These are phyloP conservation scores for Boletus vinaceobasis DNA, from an alignment of 768 basidiomycete species.

Conservation along the genomic window DNA sequence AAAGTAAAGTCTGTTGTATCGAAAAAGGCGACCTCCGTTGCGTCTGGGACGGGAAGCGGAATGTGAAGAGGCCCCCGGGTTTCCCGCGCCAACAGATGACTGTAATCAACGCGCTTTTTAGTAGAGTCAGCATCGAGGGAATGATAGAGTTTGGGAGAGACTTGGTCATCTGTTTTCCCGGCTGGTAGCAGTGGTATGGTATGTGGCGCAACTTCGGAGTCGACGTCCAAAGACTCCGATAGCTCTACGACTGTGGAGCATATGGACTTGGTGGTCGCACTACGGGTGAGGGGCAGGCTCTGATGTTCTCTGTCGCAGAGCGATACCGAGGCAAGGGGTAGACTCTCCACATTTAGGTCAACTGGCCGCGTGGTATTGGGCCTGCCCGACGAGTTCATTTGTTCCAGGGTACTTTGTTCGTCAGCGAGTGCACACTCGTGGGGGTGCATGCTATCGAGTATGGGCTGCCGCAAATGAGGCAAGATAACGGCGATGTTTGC, in stretches of 20 bases:
- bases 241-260: not conserved
- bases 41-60: conserved; percentile 15
- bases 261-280: not conserved
- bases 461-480: conserved; percentile 22
- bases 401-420: not conserved
- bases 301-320: not conserved
- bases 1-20: not conserved
- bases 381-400: not conserved
- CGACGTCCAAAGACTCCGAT: not conserved
- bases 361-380: not conserved
- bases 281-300: not conserved
- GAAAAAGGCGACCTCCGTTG: conserved; percentile 18
- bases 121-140: not conserved
- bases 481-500: conserved; percentile 22
- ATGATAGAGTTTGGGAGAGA: not conserved
- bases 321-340: not conserved
- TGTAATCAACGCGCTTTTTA: not conserved
- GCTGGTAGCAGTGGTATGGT: not conserved
- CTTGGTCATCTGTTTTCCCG: not conserved
- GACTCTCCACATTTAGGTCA: not conserved
- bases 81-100: not conserved
- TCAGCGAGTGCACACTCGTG: not conserved
- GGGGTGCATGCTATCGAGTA: conserved; percentile 10
- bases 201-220: not conserved
- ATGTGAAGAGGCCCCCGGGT: conserved; percentile 2